Evolutionary conservation across 1,284 basidiomycete species (phyloP), one percentile per base, ranked within the genome.

Genomic region (Sphagnurus paluster): DNA sequence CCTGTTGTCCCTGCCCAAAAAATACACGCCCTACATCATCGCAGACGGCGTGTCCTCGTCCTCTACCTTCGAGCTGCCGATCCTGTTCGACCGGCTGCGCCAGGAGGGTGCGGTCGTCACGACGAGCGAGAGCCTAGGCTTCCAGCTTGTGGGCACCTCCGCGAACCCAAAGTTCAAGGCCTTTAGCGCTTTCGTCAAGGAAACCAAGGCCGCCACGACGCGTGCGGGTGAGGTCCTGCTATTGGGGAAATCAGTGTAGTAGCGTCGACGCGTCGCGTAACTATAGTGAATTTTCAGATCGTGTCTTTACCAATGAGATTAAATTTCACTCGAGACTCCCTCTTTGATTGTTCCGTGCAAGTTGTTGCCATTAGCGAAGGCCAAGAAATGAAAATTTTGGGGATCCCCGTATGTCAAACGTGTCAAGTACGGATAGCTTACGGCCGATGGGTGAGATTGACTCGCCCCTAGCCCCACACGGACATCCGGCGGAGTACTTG

Each of bases 41-140:
- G 87, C 87, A 11, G 93, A 97, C 59, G 93, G 84, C 16, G 84
- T 96, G 2, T 91, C 89, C 1, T 90, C 85, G 32, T 86, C 82
- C 57, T 93, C 95, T 59, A 71, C 72, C 35, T 81, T 81, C 51
- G 88, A 88, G 58, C 70, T 86, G 1, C 76, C 80, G 17, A 69
- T 77, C 53, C 84, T 85, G 0, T 68, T 87, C 26, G 75, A 74
- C 16, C 72, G 82, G 30, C 80, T 95, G 71, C 80, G 84, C 33
- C 77, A 84, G 50, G 82, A 82, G 2, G 93, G 93, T 1, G 90
- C 82, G 2, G 71, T 80, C 44, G 75, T 97, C 45, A 83, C 84
- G 2, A 91, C 90, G 0, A 90, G 87, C 57, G 93, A 96, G 62
- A 89, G 86, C 46, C 64, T 87, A 2, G 77, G 84, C 1, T 96